phyloP scores from a whole-genome alignment of 352 stramenopile species.

The Halophytophthora batemanensis region DNA sequence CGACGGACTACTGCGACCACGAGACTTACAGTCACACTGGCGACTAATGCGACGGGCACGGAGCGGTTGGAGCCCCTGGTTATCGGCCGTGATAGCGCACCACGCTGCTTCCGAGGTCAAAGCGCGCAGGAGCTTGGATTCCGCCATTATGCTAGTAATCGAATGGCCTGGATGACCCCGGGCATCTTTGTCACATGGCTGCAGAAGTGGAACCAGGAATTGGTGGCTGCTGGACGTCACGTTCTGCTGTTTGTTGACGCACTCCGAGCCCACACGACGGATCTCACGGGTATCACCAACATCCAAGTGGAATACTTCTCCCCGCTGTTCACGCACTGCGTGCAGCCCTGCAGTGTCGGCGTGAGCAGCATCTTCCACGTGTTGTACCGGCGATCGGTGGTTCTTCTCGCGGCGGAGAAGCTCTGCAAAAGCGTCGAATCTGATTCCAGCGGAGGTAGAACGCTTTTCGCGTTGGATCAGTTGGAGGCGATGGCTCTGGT shows the following conservation, averaged over 20 bases:
- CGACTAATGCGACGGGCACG: slow-evolving; percentile 11
- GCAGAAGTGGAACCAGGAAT: slow-evolving; percentile 6
- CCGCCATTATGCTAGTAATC: slow-evolving; percentile 10
- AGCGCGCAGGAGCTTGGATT: slow-evolving; percentile 1
- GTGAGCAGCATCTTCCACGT: slow-evolving; percentile 16
- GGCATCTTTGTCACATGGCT: slow-evolving; percentile 11
- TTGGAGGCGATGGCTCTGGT: slow-evolving; percentile 12
- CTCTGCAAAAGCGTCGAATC: neutral
- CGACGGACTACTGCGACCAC: neutral
- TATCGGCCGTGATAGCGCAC: slow-evolving; percentile 5
- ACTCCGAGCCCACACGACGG: slow-evolving; percentile 4
- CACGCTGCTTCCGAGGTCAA: too few relatives aligned
- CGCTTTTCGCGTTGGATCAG: slow-evolving; percentile 6
- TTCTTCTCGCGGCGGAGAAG: slow-evolving; percentile 9
- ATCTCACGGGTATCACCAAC: slow-evolving; percentile 3
- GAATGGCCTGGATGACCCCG: slow-evolving; percentile 6
- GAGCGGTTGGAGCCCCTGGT: slow-evolving; percentile 12
- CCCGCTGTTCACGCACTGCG: neutral
- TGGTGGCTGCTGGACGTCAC: slow-evolving; percentile 7
- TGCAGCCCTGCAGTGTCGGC: slow-evolving; percentile 13
- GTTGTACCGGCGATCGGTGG: slow-evolving; percentile 8
- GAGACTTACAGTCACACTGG: slow-evolving; percentile 13
- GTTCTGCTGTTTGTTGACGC: slow-evolving; percentile 15
- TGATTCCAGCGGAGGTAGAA: neutral
- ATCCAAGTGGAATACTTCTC: slow-evolving; percentile 16